A percentile compares a stretch with the other conserved stretches of the same genome.
These are phyloP conservation scores for Tetrapyrgos nigripes DNA, from an alignment of 1,284 basidiomycete genomes.

Conservation along the genomic window DNA sequence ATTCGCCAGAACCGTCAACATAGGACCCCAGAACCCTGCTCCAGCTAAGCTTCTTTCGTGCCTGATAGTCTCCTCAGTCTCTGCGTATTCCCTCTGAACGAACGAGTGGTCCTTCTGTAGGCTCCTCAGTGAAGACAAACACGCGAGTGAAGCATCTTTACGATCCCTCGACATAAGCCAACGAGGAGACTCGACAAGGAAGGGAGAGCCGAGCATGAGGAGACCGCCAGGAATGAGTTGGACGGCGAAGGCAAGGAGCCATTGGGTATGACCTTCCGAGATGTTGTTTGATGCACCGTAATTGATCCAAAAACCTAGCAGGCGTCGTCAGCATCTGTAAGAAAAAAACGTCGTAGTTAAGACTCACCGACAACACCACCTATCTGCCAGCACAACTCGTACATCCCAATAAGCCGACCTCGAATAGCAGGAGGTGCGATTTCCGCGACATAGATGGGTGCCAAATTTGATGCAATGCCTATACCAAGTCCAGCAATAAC, in stretches of 20 bases:
- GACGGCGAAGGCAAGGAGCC: constrained; percentile 55
- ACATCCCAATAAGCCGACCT: constrained; percentile 54
- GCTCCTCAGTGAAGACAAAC: constrained; percentile 46
- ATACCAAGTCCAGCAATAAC: constrained; percentile 40
- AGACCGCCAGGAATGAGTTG: constrained; percentile 58
- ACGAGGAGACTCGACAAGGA: constrained; percentile 55
- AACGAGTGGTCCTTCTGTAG: constrained; percentile 45
- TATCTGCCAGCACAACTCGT: constrained; percentile 50
- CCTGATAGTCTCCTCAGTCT: constrained; percentile 34
- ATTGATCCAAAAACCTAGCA: constrained; percentile 51
- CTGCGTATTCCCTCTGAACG: constrained; percentile 41
- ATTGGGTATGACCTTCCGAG: constrained; percentile 42
- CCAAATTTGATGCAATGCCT: constrained; percentile 44
- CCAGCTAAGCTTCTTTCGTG: constrained; percentile 38
- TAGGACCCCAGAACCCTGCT: constrained; percentile 38
- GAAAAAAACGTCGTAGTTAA: background rate
- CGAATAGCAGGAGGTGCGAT: constrained; percentile 52
- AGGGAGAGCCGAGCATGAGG: constrained; percentile 46
- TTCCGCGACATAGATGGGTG: constrained; percentile 50
- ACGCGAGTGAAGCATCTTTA: constrained; percentile 42
- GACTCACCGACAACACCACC: constrained; percentile 39
- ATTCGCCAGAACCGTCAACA: constrained; percentile 35
- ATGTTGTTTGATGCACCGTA: constrained; percentile 51
- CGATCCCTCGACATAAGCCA: constrained; percentile 53
- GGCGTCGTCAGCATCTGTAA: no score